Evolutionary conservation across 140 eudicot species (phyloP), one percentile per base, ranked within the genome.

Genomic region (Flaveria floridana): DNA sequence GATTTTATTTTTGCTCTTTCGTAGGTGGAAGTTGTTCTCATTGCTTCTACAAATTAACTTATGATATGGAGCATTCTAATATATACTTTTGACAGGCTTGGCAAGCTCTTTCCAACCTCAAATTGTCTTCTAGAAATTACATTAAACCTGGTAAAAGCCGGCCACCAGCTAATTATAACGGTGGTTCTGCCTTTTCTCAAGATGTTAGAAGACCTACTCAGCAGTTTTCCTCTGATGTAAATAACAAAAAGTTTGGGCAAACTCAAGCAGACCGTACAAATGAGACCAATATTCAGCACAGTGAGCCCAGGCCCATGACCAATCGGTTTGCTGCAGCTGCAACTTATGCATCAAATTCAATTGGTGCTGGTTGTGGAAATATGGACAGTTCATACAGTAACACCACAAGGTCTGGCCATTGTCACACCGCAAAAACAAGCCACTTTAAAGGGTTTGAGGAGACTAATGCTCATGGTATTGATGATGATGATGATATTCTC

Each of bases 401-500:
- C 72, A 56, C 83, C 25, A 71, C 71, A 77, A 68, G 41, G 42
- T 71, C 84, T 71, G 78, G 80, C 44, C 69, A 67, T 52, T 58
- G 41, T 19, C 39, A 81, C 71, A 44, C 82, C 51, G 65, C 79
- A 75, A 63, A 59, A 20, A 70, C 83, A 70, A 75, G 80, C 72
- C 72, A 78, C 69, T 57, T 55, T 14, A 83, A 80, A 34, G 92
- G 81, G 79, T 69, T 67, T 50, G 79, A 64, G 46, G 79, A 69
- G 67, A 68, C 85, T 53, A 15, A n/a, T 56, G 44, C 70, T 66
- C 87, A 77, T 76, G 88, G 34, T 78, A 73, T 85, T 71, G 88
- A 82, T 75, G 96, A 90, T 59, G 96, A 85, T 78, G 99, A 94
- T 85, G 96, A 84, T 84, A 83, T 95, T 72, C 89, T 95, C 70